Conservation (phyloP, 2,329 filamentous ascomycete species). For the Neopestalotiopsis sp. region DNA sequence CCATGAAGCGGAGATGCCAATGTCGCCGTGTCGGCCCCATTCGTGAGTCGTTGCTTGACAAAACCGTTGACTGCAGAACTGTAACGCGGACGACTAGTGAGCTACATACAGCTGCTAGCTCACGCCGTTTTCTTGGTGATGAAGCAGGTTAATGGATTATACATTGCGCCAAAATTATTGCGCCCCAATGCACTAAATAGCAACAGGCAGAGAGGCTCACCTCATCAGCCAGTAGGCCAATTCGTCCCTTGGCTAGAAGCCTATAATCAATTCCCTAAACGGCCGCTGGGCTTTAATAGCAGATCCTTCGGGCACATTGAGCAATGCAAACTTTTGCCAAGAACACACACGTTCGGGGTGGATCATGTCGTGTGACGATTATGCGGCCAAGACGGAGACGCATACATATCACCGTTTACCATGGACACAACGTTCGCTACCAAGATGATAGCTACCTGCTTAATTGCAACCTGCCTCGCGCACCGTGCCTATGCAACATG, state of each 20-base stretch:
- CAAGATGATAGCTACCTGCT: not conserved
- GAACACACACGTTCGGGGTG: not conserved
- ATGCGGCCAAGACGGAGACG: not conserved
- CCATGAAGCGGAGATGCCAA: not conserved
- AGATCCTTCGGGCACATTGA: not conserved
- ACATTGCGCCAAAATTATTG: not conserved
- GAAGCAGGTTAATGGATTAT: not conserved
- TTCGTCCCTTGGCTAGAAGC: not conserved
- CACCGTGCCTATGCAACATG: no score
- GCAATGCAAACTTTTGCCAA: not conserved
- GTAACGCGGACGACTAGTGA: not conserved
- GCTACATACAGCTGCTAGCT: not conserved
- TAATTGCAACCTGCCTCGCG: not conserved
- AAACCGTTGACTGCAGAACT: no score
- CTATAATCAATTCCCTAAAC: no score
- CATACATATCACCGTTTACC: not conserved
- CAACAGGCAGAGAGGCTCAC: not conserved
- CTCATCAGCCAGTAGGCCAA: not conserved
- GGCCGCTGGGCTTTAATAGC: no score
- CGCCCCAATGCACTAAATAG: not conserved
- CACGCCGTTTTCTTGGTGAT: not conserved
- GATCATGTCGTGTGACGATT: not conserved
- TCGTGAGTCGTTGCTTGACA: not conserved
- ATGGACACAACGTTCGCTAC: not conserved
- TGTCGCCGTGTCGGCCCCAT: not conserved